Evolutionary conservation across 345 rosid species (phyloP).

Genomic region (Populus alba): DNA sequence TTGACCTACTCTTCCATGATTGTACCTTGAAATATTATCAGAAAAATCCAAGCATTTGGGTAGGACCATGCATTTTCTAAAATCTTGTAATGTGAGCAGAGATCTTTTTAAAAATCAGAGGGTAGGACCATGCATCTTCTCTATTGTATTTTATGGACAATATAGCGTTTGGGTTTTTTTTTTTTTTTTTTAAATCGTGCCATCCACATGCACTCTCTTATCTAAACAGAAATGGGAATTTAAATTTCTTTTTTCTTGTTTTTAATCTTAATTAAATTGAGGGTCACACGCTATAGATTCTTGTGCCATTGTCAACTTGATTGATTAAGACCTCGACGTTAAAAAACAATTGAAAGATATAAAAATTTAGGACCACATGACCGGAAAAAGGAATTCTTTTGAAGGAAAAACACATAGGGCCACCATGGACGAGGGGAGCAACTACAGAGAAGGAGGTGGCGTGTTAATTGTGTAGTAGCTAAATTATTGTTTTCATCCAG

Average conservation of each 20-base stretch:
- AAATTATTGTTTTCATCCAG: too few relatives aligned
- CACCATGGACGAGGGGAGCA: too few relatives aligned
- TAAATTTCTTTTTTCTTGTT: background rate
- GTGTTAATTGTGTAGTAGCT: too few relatives aligned
- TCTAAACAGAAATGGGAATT: background rate
- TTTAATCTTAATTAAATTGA: background rate
- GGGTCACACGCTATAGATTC: background rate
- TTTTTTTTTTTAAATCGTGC: background rate
- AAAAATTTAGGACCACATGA: background rate
- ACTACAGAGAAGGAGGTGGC: too few relatives aligned
- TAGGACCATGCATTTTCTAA: too few relatives aligned
- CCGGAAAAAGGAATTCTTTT: too few relatives aligned
- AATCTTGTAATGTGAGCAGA: background rate
- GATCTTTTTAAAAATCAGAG: background rate
- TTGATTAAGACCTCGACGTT: background rate
- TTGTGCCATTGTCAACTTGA: background rate
- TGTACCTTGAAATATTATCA: background rate
- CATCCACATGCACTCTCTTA: background rate
- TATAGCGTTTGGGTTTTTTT: background rate
- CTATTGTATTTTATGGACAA: background rate
- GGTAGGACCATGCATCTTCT: background rate
- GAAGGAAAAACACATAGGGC: background rate
- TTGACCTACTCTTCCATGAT: background rate
- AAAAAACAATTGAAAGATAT: background rate
- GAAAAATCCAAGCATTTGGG: background rate